Conservation (phyloP, 768 basidiomycete genomes). For the Leccinum truebloodii region DNA sequence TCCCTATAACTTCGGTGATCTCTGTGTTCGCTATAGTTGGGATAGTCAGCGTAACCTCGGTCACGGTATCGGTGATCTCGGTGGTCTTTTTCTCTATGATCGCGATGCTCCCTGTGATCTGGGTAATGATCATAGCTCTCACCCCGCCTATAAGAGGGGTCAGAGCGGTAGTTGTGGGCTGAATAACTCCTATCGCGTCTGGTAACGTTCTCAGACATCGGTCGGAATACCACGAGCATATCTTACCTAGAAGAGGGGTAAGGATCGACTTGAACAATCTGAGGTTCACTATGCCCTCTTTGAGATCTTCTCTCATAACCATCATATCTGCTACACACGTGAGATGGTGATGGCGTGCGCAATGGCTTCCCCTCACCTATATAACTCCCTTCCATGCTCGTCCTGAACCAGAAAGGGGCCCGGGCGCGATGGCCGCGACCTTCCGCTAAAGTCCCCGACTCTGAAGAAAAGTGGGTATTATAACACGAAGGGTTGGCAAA, state of each 20-base stretch:
- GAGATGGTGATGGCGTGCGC: background rate
- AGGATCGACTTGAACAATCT: slow-evolving; percentile 25
- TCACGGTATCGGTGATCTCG: slow-evolving; percentile 26
- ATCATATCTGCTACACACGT: slow-evolving; percentile 27
- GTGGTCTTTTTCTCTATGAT: slow-evolving; percentile 21
- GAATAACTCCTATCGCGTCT: slow-evolving; percentile 29
- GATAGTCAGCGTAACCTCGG: slow-evolving; percentile 19
- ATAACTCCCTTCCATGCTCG: slow-evolving; percentile 56
- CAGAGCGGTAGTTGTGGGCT: slow-evolving; percentile 23
- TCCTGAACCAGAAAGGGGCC: slow-evolving; percentile 61
- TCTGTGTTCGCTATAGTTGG: slow-evolving; percentile 18
- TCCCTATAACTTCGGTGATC: slow-evolving; percentile 16
- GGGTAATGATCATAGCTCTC: slow-evolving; percentile 20
- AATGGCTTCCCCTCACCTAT: slow-evolving; percentile 41
- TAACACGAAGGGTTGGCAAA: background rate
- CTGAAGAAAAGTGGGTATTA: slow-evolving; percentile 30
- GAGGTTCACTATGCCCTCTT: slow-evolving; percentile 29
- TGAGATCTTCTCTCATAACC: slow-evolving; percentile 23
- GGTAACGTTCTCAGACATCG: slow-evolving; percentile 9
- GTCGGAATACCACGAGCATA: background rate
- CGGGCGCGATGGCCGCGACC: slow-evolving; percentile 27
- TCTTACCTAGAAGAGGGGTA: slow-evolving; percentile 27
- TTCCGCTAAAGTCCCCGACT: slow-evolving; percentile 51
- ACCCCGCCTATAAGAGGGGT: slow-evolving; percentile 26
- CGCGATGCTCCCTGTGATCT: slow-evolving; percentile 24